Evolutionary conservation across 192 early-diverging fungal genomes (phyloP).

Genomic region (Backusella psychrophila): DNA sequence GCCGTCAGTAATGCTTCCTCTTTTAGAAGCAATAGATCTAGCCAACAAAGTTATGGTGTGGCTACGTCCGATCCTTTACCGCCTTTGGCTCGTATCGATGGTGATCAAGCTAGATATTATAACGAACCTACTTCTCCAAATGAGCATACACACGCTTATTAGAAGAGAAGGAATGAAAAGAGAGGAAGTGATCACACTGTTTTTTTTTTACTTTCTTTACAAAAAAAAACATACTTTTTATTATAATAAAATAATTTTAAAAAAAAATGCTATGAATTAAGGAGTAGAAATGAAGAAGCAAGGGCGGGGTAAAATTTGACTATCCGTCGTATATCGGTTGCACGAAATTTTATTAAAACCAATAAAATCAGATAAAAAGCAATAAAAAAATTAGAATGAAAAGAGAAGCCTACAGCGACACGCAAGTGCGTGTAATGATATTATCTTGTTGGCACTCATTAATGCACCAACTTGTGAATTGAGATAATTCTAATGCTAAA

Average conservation of each 20-base stretch:
- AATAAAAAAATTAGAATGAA: neutral
- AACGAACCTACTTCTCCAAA: neutral
- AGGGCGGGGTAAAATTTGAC: neutral
- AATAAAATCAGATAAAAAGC: neutral
- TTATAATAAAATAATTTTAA: slow-evolving; percentile 1
- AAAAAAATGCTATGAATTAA: neutral
- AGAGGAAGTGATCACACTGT: neutral
- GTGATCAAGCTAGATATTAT: neutral
- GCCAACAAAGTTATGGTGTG: slow-evolving; percentile 23
- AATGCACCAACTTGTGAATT: slow-evolving; percentile 4
- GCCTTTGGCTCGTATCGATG: slow-evolving; percentile 28
- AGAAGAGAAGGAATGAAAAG: neutral
- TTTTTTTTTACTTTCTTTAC: neutral
- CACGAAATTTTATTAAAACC: neutral
- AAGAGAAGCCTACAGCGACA: neutral
- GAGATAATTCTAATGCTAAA: slow-evolving; percentile 21
- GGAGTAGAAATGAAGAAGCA: neutral
- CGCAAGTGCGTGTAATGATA: neutral
- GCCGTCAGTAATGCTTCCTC: slow-evolving; percentile 27
- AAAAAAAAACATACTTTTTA: neutral
- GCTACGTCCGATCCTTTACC: slow-evolving; percentile 20
- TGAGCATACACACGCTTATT: slow-evolving; percentile 21
- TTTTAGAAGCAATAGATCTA: neutral
- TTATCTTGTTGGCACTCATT: neutral
- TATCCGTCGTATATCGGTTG: neutral